These are phyloP conservation scores for Passiflora organensis DNA, from an alignment of 345 rosid genomes.

Conservation along the genomic window DNA sequence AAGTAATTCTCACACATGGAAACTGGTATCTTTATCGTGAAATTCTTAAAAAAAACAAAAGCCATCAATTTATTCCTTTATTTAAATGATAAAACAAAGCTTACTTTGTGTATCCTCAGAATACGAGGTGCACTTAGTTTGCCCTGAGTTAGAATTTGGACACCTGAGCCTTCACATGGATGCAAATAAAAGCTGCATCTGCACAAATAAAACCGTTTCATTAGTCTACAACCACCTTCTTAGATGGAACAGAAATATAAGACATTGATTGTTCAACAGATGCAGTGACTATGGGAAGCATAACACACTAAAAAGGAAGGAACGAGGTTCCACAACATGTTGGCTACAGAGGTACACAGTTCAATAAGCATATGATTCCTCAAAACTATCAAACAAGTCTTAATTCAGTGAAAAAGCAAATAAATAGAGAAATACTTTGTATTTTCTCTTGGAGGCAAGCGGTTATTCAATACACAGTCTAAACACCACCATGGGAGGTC, in stretches of 20 bases:
- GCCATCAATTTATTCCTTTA: neutral
- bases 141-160: slow-evolving; percentile 88
- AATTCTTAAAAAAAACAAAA: neutral
- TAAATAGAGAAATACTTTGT: slow-evolving; percentile 53
- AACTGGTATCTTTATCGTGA: neutral
- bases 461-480: slow-evolving; percentile 85
- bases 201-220: slow-evolving; percentile 22
- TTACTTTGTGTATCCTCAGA: slow-evolving; percentile 94
- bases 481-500: slow-evolving; percentile 96
- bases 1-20: neutral
- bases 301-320: neutral
- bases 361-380: neutral
- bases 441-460: slow-evolving; percentile 86
- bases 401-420: neutral
- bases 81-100: slow-evolving; percentile 9
- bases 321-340: neutral
- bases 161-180: slow-evolving; percentile 81
- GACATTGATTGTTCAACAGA: neutral
- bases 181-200: slow-evolving; percentile 98
- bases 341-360: neutral
- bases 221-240: neutral
- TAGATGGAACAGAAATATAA: neutral
- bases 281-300: neutral
- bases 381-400: neutral
- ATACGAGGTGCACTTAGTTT: slow-evolving; percentile 98